Evolutionary conservation across 225 moss, liverwort and hornwort species (phyloP), one percentile per base, ranked within the genome.

Genomic region (Asterella californica): DNA sequence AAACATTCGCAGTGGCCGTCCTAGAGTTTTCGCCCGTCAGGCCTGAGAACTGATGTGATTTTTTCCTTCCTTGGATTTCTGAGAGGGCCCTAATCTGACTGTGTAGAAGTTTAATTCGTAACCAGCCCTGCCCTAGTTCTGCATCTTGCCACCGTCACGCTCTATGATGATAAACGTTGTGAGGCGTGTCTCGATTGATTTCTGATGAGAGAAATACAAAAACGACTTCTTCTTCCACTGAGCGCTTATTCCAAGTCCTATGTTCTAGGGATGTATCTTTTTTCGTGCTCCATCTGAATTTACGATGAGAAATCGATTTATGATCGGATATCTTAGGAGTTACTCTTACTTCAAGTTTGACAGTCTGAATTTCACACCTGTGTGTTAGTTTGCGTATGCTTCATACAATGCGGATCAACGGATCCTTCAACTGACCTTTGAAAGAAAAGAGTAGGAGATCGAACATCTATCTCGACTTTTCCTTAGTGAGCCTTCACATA

Each of bases 21-120:
- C 74, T 10, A 86, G 85, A 83, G 82, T 86, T 86, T 83, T 86
- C 85, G 82, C 82, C 50, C 32, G 72, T 77, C 72, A 42, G 82
- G 85, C 73, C 70, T 68, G 79, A 79, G 85, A 83, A 80, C 60
- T 80, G 80, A 83, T 80, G 78, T 74, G 78, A 80, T n/a, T 80
- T 82, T 74, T 9, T 65, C 65, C 65, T 65, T 65, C 65, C 65
- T 34, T 33, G 65, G 65, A 70, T 46, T 42, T 70, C 70, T 70
- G 70, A 70, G 70, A 42, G 69, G 18, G 4, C 27, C 15, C 36
- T 69, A 9, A 12, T 42, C 3, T 27, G 25, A 4, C 11, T 11
- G 3, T 63, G 61, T 5, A 27, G 27, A 6, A 29, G 27, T 1
- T 63, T 2, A 9, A 27, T 7, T 2, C 11, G 62, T 0, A 63